Conservation (phyloP, 2,329 filamentous ascomycete species). For the Fusarium avenaceum region DNA sequence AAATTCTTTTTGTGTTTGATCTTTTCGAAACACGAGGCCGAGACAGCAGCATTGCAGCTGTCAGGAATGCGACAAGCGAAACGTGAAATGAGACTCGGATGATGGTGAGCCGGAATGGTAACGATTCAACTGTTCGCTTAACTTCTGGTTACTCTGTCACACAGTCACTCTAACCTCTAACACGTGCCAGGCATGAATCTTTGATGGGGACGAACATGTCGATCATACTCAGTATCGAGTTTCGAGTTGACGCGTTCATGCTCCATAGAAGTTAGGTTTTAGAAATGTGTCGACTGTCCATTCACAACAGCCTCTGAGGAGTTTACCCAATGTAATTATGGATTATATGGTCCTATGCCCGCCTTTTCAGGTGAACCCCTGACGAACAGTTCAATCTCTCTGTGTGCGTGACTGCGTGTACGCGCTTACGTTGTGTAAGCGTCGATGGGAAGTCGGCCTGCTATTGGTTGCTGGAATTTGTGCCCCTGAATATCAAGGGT, state of each 20-base stretch:
- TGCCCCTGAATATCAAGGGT: slow-evolving; percentile 41
- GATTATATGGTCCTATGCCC: neutral
- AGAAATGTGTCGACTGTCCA: slow-evolving; percentile 33
- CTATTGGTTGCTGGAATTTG: slow-evolving; percentile 28
- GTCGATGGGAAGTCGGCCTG: neutral
- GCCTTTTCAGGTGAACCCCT: slow-evolving; percentile 19
- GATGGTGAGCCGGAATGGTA: slow-evolving; percentile 26
- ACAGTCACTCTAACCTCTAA: slow-evolving; percentile 12
- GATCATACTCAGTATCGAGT: slow-evolving; percentile 35
- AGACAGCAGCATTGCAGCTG: slow-evolving; percentile 6
- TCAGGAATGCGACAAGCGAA: slow-evolving; percentile 23
- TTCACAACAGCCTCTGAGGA: slow-evolving; percentile 18
- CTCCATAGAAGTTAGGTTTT: slow-evolving; percentile 34
- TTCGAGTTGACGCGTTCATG: slow-evolving; percentile 43
- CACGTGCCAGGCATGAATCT: slow-evolving; percentile 19
- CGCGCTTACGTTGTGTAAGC: neutral
- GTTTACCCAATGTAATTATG: slow-evolving; percentile 7
- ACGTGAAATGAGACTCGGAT: slow-evolving; percentile 39
- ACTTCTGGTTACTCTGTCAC: neutral
- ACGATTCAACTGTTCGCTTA: slow-evolving; percentile 10
- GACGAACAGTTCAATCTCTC: slow-evolving; percentile 28
- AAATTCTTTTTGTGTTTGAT: neutral
- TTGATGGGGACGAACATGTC: slow-evolving; percentile 20
- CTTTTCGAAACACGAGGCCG: slow-evolving; percentile 19
- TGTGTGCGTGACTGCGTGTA: neutral